These are phyloP conservation scores for Sarocladiaceae sp. DNA, from an alignment of 2,329 filamentous ascomycete species.

Conservation along the genomic window DNA sequence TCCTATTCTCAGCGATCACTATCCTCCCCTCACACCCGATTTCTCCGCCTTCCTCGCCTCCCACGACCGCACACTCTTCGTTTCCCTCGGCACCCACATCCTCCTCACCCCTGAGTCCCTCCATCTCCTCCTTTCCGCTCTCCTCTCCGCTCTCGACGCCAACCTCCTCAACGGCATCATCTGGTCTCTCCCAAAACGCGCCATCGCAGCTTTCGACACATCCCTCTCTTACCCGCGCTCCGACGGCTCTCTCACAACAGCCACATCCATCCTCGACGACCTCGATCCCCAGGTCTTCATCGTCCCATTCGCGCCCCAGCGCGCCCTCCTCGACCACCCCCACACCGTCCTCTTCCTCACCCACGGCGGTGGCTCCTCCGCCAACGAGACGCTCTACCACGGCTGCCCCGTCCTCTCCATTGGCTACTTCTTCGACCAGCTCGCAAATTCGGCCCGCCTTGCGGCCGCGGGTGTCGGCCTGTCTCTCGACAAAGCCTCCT, in stretches of 20 bases:
- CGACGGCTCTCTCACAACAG: conserved; percentile 12
- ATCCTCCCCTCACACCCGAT: conserved; percentile 21
- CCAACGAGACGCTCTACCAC: conserved; percentile 34
- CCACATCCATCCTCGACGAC: conserved; percentile 20
- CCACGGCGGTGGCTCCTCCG: conserved; percentile 33
- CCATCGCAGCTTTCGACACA: conserved; percentile 17
- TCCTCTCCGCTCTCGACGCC: conserved; percentile 19
- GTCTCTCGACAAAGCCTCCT: conserved; percentile 29
- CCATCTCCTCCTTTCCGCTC: conserved; percentile 24
- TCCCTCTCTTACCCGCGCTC: conserved; percentile 12
- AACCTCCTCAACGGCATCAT: conserved; percentile 32
- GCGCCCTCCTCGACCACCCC: conserved; percentile 30
- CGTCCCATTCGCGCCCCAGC: conserved; percentile 31
- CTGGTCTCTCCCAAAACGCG: conserved; percentile 26
- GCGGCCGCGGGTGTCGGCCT: conserved; percentile 26
- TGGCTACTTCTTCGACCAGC: conserved; percentile 35
- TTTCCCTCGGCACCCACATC: conserved; percentile 37
- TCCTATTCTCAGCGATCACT: conserved; percentile 31
- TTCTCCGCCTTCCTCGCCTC: conserved; percentile 23
- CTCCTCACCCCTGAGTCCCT: conserved; percentile 23
- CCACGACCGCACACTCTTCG: conserved; percentile 28
- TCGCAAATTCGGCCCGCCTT: conserved; percentile 30
- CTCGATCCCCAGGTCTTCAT: conserved; percentile 24
- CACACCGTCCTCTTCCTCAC: conserved; percentile 30
- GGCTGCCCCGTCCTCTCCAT: conserved; percentile 29